These are phyloP conservation scores for Candida sakaeoensis DNA, from an alignment of 805 yeast genomes.

Conservation along the genomic window DNA sequence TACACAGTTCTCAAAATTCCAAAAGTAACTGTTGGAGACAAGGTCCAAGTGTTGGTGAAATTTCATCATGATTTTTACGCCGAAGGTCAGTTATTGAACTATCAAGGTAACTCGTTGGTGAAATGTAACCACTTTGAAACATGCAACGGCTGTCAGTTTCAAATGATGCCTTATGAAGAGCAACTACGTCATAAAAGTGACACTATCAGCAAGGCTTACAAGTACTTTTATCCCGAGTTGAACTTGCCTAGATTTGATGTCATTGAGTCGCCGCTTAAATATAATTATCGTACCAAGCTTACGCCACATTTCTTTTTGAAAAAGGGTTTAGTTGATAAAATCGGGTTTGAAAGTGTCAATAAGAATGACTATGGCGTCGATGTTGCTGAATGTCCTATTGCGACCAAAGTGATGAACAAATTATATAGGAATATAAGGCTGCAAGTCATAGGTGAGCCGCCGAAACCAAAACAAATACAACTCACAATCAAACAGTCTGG, in stretches of 20 bases:
- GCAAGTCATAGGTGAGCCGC: constrained; percentile 6
- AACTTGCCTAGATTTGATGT: constrained; percentile 12
- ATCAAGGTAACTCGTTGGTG: constrained; percentile 20
- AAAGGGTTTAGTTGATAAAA: constrained; percentile 11
- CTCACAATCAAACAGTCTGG: constrained; percentile 33
- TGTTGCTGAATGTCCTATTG: constrained; percentile 34
- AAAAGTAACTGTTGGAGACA: constrained; percentile 38
- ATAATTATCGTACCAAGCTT: constrained; percentile 36
- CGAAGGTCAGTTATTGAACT: constrained; percentile 27
- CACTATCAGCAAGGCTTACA: constrained; percentile 31
- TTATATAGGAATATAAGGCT: constrained; percentile 16
- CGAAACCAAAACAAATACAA: constrained; percentile 3
- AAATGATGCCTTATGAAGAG: constrained; percentile 36
- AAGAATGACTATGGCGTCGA: constrained; percentile 25
- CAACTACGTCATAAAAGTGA: constrained; percentile 32
- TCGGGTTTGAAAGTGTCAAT: constrained; percentile 29
- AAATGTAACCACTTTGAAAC: constrained; percentile 32
- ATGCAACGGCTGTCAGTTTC: constrained; percentile 43
- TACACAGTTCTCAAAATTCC: constrained; percentile 32
- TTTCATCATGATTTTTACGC: constrained; percentile 29
- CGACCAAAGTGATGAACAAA: constrained; percentile 28
- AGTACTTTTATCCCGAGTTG: constrained; percentile 27
- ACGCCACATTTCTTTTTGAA: constrained; percentile 34
- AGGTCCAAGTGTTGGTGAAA: constrained; percentile 23
- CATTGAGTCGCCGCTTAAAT: constrained; percentile 34